Evolutionary conservation across 78 protist genomes (phyloP).

Genomic region (Bodo saltans): DNA sequence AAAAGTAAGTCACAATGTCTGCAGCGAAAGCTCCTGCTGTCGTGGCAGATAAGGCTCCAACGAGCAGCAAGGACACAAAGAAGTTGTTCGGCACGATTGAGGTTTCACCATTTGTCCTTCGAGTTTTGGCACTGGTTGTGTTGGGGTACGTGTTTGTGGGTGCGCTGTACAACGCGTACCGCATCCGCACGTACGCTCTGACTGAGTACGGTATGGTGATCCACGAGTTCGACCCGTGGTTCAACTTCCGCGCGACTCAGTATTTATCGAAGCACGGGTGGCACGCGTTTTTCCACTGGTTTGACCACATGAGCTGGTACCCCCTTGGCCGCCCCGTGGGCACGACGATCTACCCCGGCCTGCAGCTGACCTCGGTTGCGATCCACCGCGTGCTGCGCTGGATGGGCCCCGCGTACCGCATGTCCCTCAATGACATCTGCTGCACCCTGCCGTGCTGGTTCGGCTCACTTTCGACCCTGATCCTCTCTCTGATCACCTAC

Average conservation of each 20-base stretch:
- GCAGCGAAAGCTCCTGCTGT: no score
- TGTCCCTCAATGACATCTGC: constrained; percentile 19
- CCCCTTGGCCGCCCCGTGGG: constrained; percentile 98
- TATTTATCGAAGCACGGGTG: constrained; percentile 84
- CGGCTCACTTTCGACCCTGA: background rate
- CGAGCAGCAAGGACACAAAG: no score
- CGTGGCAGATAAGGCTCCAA: no score
- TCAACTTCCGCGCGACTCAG: constrained; percentile 85
- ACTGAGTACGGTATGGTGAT: constrained; percentile 80
- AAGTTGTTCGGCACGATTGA: no score
- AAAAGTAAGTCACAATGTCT: no score
- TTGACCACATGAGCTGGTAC: constrained; percentile 92
- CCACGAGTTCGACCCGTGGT: constrained; percentile 89
- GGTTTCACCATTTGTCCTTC: no score
- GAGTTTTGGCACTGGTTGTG: no score
- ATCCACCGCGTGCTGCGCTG: constrained; percentile 65
- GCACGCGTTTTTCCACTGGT: constrained; percentile 92
- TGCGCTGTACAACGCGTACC: constrained; percentile 80
- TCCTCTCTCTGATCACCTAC: background rate
- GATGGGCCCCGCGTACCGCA: background rate
- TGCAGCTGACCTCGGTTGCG: constrained; percentile 87
- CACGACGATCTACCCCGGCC: constrained; percentile 94
- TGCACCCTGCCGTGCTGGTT: background rate
- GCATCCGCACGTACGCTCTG: constrained; percentile 80
- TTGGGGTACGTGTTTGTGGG: no score